These are phyloP conservation scores for Entelexis paramagnoliae DNA, from an alignment of 1,139 yeast species.

Conservation along the genomic window DNA sequence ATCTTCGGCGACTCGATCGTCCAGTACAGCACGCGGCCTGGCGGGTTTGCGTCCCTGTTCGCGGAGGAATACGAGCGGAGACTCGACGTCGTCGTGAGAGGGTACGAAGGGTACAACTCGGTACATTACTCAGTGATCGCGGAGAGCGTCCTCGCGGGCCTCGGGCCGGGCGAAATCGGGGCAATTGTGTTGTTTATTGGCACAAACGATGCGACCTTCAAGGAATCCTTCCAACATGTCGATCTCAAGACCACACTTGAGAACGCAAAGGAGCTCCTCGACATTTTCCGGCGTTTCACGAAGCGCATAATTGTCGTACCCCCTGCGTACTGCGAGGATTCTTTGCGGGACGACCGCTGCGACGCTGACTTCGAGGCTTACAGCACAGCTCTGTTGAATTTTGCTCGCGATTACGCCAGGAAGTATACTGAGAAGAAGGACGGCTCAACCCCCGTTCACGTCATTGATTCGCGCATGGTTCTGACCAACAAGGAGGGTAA, in stretches of 20 bases:
- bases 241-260: constrained; percentile 37
- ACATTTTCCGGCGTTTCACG: constrained; percentile 11
- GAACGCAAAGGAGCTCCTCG: constrained; percentile 25
- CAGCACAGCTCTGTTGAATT: not conserved
- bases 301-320: constrained; percentile 2
- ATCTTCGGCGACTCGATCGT: constrained; percentile 62
- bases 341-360: constrained; percentile 30
- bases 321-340: constrained; percentile 1
- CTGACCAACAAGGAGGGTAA: not conserved
- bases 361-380: not conserved
- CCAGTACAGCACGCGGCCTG: constrained; percentile 27
- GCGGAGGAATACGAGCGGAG: constrained; percentile 39
- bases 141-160: constrained; percentile 9
- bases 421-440: no score
- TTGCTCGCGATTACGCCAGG: no score
- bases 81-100: constrained; percentile 48
- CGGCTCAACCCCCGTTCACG: not conserved
- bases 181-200: constrained; percentile 57
- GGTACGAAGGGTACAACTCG: constrained; percentile 51
- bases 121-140: constrained; percentile 23
- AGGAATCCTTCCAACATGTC: constrained; percentile 43
- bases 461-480: not conserved
- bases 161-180: constrained; percentile 11
- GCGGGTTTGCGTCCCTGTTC: constrained; percentile 40
- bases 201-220: constrained; percentile 53